A percentile compares a stretch with the other conserved stretches of the same genome.
phyloP scores from a whole-genome alignment of 495 filamentous ascomycete genomes.

The Trypethelium eluteriae region DNA sequence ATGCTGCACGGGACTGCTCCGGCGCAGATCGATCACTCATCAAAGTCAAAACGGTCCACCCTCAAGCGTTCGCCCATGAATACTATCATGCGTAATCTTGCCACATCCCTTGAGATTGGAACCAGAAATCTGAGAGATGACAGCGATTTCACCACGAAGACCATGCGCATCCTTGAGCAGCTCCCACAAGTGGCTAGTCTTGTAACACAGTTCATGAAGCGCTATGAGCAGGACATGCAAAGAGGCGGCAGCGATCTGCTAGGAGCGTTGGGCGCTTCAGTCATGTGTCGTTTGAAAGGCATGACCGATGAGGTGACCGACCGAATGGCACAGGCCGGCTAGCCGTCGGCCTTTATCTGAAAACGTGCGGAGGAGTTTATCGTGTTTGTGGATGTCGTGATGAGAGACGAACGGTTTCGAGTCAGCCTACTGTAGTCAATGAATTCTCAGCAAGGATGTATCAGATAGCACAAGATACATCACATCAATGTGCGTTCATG shows the following conservation, averaged over 20 bases:
- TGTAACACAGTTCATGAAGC: constrained; percentile 18
- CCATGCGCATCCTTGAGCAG: constrained; percentile 14
- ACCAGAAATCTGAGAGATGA: constrained; percentile 1
- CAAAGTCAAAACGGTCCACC: neutral
- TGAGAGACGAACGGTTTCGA: neutral
- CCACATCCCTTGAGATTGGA: neutral
- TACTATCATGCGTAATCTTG: neutral
- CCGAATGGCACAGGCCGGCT: neutral
- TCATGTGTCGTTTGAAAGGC: neutral
- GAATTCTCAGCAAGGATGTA: neutral
- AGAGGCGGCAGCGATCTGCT: neutral
- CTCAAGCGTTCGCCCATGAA: neutral
- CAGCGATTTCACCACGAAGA: constrained; percentile 6
- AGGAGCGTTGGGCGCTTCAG: constrained; percentile 2
- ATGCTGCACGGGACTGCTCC: constrained; percentile 10
- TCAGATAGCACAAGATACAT: neutral
- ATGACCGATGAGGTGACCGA: constrained; percentile 1
- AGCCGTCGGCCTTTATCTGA: neutral
- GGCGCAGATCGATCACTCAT: neutral
- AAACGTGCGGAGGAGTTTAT: neutral
- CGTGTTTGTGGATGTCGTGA: neutral
- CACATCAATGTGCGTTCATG: neutral
- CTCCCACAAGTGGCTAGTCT: constrained; percentile 19
- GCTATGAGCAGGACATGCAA: constrained; percentile 14
- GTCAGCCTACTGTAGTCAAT: neutral